Base-by-base conservation (phyloP, 345 rosid species). In the Arabidopsis suecica region DNA sequence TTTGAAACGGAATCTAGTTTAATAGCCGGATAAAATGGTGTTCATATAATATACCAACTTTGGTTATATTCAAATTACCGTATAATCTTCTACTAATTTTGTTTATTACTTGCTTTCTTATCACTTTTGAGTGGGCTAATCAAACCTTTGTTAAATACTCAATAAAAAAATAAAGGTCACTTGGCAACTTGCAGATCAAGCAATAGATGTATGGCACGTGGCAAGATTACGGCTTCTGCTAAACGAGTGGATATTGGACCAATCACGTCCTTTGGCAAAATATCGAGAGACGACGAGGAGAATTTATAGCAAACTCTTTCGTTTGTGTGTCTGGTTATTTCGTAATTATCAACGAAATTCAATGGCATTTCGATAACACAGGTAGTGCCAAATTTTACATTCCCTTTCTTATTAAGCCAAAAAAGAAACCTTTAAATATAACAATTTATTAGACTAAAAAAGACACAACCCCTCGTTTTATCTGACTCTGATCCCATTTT, bases 321-420 rank as follows among this genome's bases (percentile, higher is more conserved):
- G 4, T 16, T 30, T 1, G 14, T 20, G 44, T 1, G 3, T 1
- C 11, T 3, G 71, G 71, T 48, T 49, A 25, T 66, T 47, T 44
- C 53, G 60, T 74, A 66, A 66, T 65, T 66, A 67, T 28, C 0
- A 2, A 16, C 0, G 18, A 44, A 58, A 6, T 7, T 49, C 3
- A 49, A 58, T 47, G 73, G 73, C 66, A 36, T 60, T 72, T 10
- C 23, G 3, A 9, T 5, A 6, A 30, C 68, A 30, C 61, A 49
- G 14, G 54, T 59, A 40, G 40, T 65, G 59, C 66, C 72, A 74
- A 73, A 73, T 44, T 57, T 66, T 66, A 72, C 63, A 66, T 74
- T 74, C 71, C 34, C 49, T 56, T 59, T 57, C 59, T 8, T 28
- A 56, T 8, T 28, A 56, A 74, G 2, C 36, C 23, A 59, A 67